Percentiles rank a stretch among this genome's conserved stretches.
Conservation (phyloP, 768 basidiomycete genomes). For the Tylopilus rubrobrunneus region DNA sequence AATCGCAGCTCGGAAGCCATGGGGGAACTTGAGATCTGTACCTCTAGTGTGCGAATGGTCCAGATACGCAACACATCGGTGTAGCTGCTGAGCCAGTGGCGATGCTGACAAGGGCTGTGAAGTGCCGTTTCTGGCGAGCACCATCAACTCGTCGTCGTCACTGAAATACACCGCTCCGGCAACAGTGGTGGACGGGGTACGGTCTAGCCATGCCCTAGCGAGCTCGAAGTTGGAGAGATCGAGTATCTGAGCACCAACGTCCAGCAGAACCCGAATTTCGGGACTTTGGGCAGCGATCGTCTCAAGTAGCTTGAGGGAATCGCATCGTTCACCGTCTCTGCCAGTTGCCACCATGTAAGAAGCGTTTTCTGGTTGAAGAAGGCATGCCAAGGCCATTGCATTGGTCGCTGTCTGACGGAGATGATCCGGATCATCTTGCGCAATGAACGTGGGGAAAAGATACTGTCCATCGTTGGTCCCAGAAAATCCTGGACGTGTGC, state of each 20-base stretch:
- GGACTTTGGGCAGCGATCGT: neutral
- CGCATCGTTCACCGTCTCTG: neutral
- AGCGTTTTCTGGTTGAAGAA: neutral
- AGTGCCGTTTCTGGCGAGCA: too few relatives aligned
- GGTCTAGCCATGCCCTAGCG: neutral
- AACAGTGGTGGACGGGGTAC: too few relatives aligned
- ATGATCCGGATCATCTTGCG: too few relatives aligned
- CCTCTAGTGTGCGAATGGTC: neutral
- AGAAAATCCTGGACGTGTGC: too few relatives aligned
- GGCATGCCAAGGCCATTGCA: neutral
- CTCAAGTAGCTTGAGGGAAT: neutral
- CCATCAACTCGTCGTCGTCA: too few relatives aligned
- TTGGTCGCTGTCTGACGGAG: neutral
- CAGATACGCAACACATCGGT: neutral
- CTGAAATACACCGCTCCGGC: too few relatives aligned
- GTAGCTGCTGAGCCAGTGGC: too few relatives aligned
- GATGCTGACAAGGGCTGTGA: too few relatives aligned
- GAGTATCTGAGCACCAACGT: too few relatives aligned
- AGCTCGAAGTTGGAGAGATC: neutral
- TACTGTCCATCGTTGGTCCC: too few relatives aligned
- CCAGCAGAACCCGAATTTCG: neutral
- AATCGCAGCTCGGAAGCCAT: neutral
- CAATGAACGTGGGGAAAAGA: too few relatives aligned
- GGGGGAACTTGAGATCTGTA: neutral
- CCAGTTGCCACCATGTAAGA: too few relatives aligned